Conservation (phyloP, 129 eudicot species). For the Flaveria trinervia region DNA sequence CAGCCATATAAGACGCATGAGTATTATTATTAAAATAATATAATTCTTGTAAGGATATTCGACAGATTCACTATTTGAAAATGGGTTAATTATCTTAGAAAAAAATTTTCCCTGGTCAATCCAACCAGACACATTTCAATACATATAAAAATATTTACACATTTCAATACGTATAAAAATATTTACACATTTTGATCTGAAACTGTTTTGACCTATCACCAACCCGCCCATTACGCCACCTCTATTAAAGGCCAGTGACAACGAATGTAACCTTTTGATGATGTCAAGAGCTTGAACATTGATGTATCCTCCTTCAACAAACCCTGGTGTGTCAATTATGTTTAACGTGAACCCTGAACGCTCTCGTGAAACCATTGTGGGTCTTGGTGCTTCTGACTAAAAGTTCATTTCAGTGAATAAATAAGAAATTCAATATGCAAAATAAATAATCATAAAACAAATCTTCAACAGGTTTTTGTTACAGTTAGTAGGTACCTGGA, state of each 20-base stretch:
- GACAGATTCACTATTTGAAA: neutral
- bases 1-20: constrained; percentile 23
- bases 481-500: constrained; percentile 52
- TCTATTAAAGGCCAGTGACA: neutral
- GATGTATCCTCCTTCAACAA: constrained; percentile 80
- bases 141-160: neutral
- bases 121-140: neutral
- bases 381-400: constrained; percentile 74
- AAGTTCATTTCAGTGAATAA: constrained; percentile 13
- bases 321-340: constrained; percentile 89
- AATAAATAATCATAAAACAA: neutral
- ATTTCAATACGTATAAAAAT: neutral
- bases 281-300: constrained; percentile 64
- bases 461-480: neutral
- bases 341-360: constrained; percentile 73
- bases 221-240: neutral
- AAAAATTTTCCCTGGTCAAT: neutral
- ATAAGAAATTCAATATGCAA: neutral
- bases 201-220: neutral
- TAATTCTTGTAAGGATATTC: neutral
- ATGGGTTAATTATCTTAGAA: neutral
- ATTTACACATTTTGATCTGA: neutral
- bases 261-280: constrained; percentile 59
- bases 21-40: constrained; percentile 5
- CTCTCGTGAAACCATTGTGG: constrained; percentile 69